Base-by-base conservation (phyloP, 495 filamentous ascomycete species). In the Staphylotrichum longicolle region DNA sequence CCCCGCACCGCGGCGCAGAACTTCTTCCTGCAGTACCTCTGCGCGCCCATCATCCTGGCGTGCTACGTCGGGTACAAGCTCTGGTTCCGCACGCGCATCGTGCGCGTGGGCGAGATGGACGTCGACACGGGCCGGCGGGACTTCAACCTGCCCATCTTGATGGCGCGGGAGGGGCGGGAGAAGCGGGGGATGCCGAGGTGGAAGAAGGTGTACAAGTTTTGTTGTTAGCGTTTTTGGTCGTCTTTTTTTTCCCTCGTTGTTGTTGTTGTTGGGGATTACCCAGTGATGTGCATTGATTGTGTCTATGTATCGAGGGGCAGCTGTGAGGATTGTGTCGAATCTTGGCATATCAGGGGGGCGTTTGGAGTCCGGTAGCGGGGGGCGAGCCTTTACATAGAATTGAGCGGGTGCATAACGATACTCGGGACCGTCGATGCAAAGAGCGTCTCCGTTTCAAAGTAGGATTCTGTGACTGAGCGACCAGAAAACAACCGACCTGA, bases 71-170 rank as follows among this genome's bases (percentile, higher is more conserved):
- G 74, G 0, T 94, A 96, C 68, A 96, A 96, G 77, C 5, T 94
- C n/a, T 87, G 76, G 63, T 91, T 84, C 70, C 77, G 75, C 56
- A 96, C 93, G 5, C 78, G 80, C 3, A 79, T 91, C 54, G 77
- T 96, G 15, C 76, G 81, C 37, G 68, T 78, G 5, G 73, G 75
- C 27, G 83, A 93, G 49, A 95, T 97, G 85, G 94, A 98, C 74
- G 70, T 98, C 58, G 79, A 84, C 37, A 96, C 92, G 8, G 94
- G 94, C n/a, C 82, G 91, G 39, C 81, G 93, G n/a, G 91, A 96
- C 54, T 75, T 96, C 48, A 90, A 96, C 73, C 70, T 96, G 40
- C 81, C 81, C 32, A 82, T 88, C 57, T 72, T 97, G 57, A 77
- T 93, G 51, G 85, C 84, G 35, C 86, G 91, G 65, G 93, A 98